Evolutionary conservation across 768 basidiomycete species (phyloP).

Genomic region (Roridomyces roridus): DNA sequence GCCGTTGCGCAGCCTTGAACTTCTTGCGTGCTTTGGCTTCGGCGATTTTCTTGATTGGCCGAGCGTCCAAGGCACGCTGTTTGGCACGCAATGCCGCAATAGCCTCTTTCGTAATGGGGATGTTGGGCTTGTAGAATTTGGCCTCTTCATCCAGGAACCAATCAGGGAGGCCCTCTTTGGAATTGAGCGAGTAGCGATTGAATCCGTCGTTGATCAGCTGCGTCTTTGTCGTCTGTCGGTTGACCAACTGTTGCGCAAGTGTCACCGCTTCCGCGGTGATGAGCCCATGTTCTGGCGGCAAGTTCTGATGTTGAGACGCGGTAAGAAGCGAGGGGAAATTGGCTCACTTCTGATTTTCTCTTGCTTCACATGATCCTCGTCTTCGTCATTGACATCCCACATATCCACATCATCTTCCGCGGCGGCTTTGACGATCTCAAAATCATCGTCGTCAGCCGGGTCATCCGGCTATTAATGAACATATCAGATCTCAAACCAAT

Average conservation of each 20-base stretch:
- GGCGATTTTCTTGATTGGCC: slow-evolving; percentile 98
- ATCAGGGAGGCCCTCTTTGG: slow-evolving; percentile 88
- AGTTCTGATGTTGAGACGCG: slow-evolving; percentile 7
- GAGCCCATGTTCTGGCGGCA: slow-evolving; percentile 72
- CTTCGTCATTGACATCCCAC: slow-evolving; percentile 84
- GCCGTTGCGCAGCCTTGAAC: slow-evolving; percentile 79
- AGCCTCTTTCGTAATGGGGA: slow-evolving; percentile 98
- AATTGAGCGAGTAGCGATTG: slow-evolving; percentile 89
- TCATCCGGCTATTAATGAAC: slow-evolving; percentile 18
- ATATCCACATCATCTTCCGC: slow-evolving; percentile 65
- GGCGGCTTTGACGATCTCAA: slow-evolving; percentile 74
- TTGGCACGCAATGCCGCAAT: slow-evolving; percentile 83
- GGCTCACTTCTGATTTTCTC: slow-evolving; percentile 70
- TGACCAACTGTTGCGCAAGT: slow-evolving; percentile 89
- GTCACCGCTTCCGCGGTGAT: slow-evolving; percentile 90
- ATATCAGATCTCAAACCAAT: slow-evolving; percentile 8
- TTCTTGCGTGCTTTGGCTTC: slow-evolving; percentile 99
- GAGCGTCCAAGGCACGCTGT: slow-evolving; percentile 92
- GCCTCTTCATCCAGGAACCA: slow-evolving; percentile 99
- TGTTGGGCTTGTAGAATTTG: slow-evolving; percentile 90
- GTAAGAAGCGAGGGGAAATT: not conserved
- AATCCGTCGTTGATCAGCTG: slow-evolving; percentile 95
- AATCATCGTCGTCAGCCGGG: slow-evolving; percentile 60
- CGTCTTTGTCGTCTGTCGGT: slow-evolving; percentile 87
- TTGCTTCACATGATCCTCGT: slow-evolving; percentile 73